Conservation (phyloP, 805 yeast genomes). For the Wickerhamiella parazyma region DNA sequence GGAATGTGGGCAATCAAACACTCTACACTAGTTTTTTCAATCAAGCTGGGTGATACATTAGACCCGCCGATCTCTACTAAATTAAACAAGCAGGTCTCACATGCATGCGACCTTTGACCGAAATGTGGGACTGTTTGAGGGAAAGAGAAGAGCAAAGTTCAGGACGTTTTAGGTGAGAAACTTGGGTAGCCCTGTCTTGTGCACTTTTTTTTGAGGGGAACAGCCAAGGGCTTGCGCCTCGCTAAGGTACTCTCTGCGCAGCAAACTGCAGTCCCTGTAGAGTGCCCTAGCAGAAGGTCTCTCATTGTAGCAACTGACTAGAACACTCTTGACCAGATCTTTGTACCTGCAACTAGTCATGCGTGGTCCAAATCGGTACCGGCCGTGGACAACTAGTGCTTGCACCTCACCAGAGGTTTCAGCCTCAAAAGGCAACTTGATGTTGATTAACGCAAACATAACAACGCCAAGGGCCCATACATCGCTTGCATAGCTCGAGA, state of each 20-base stretch:
- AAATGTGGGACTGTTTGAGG: too few relatives aligned
- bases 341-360: background rate
- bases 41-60: too few relatives aligned
- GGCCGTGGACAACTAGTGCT: background rate
- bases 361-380: background rate
- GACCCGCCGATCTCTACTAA: too few relatives aligned
- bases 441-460: constrained; percentile 84
- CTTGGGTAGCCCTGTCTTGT: background rate
- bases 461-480: constrained; percentile 98
- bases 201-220: background rate
- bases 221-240: background rate
- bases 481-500: constrained; percentile 86
- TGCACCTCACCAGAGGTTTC: constrained; percentile 42
- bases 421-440: constrained; percentile 95
- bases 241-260: background rate
- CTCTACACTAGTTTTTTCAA: too few relatives aligned
- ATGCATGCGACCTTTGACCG: too few relatives aligned
- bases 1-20: too few relatives aligned
- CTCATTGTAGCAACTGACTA: background rate
- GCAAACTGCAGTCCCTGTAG: background rate
- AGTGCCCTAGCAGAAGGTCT: background rate
- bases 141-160: too few relatives aligned
- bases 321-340: background rate
- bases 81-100: too few relatives aligned
- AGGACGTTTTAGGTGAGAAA: too few relatives aligned